phyloP scores from a whole-genome alignment of 208 protist genomes.

The Spongospora subterranea region DNA sequence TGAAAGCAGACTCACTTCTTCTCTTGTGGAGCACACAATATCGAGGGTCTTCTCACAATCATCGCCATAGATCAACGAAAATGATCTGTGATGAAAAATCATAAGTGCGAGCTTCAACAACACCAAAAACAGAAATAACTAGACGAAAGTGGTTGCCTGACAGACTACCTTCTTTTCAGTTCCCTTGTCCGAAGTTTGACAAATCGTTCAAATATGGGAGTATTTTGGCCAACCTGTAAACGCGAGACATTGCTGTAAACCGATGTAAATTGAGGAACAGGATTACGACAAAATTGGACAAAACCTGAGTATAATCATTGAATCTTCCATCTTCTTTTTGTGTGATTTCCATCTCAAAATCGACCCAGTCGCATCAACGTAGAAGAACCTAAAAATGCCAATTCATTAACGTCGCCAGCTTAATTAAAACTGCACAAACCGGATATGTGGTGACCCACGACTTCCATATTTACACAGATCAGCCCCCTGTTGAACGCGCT shows the following conservation, averaged over 20 bases:
- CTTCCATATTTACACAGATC: constrained; percentile 33
- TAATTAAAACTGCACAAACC: not conserved
- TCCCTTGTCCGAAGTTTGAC: constrained; percentile 18
- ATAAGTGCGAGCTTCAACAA: not conserved
- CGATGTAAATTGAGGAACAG: not conserved
- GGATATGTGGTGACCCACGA: constrained; percentile 20
- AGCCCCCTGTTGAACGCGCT: not conserved
- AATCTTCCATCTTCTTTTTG: constrained; percentile 21
- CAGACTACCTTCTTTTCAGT: not conserved
- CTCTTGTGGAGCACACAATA: not conserved
- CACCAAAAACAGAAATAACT: too few relatives aligned
- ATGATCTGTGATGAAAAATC: not conserved
- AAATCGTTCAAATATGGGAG: constrained; percentile 43
- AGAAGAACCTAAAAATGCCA: constrained; percentile 34
- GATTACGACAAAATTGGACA: not conserved
- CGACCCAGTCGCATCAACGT: constrained; percentile 36
- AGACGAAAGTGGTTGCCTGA: too few relatives aligned
- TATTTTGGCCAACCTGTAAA: constrained; percentile 42
- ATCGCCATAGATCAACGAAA: constrained; percentile 3
- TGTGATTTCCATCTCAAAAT: constrained; percentile 6
- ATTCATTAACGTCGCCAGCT: not conserved
- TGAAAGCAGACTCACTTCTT: not conserved
- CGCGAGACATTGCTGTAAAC: constrained; percentile 33
- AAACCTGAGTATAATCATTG: constrained; percentile 6
- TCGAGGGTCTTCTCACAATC: constrained; percentile 25